phyloP scores from a whole-genome alignment of 176 grass and related monocot genomes.

The Carex kokanica region DNA sequence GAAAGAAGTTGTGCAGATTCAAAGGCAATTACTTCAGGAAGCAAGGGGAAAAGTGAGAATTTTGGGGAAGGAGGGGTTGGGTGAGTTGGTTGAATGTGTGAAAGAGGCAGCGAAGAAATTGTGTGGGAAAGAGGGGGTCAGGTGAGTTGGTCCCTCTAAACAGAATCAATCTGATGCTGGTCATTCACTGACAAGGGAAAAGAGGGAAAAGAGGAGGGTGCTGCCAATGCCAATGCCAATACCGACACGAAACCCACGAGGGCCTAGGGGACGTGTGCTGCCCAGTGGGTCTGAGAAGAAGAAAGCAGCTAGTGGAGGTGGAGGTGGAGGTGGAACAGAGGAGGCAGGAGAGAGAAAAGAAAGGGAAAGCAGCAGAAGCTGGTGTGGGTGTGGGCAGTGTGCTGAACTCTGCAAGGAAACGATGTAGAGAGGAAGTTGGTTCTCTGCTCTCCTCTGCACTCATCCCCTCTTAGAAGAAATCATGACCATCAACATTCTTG shows the following conservation, averaged over 20 bases:
- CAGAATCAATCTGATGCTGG: not conserved
- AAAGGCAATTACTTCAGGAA: not conserved
- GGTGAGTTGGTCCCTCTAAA: not conserved
- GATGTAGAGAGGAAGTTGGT: slow-evolving; percentile 60
- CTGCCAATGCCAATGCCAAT: not conserved
- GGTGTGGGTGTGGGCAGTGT: slow-evolving; percentile 28
- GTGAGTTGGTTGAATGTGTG: not conserved
- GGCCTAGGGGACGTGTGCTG: not conserved
- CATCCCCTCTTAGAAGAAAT: slow-evolving; percentile 59
- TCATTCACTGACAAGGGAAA: not conserved
- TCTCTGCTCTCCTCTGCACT: slow-evolving; percentile 67
- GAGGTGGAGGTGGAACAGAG: not conserved
- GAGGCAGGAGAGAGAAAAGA: slow-evolving; percentile 18
- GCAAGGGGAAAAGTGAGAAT: not conserved
- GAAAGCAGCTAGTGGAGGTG: not conserved
- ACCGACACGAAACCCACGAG: not conserved
- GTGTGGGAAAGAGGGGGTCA: not conserved
- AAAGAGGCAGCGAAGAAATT: not conserved
- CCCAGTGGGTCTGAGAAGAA: not conserved
- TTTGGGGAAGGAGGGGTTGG: not conserved
- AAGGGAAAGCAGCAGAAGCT: slow-evolving; percentile 34
- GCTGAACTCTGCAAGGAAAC: slow-evolving; percentile 62
- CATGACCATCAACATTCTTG: not conserved
- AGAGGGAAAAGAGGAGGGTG: not conserved
- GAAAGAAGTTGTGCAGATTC: not conserved